Evolutionary conservation across 1,284 basidiomycete species (phyloP), one percentile per base, ranked within the genome.

Genomic region (Inonotus obliquus): DNA sequence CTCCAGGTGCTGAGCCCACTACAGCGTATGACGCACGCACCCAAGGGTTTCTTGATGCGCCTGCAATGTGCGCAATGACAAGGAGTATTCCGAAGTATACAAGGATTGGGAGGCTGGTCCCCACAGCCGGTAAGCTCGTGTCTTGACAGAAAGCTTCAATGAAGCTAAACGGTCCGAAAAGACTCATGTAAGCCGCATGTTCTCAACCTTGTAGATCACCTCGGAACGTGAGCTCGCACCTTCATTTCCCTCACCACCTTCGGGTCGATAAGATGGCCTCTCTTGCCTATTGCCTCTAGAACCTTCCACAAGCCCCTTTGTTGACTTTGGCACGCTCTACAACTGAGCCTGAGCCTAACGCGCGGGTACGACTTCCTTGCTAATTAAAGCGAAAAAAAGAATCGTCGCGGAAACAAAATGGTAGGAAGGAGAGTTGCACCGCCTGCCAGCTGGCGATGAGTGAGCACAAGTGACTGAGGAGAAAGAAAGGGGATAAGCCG

Each of bases 131-230:
- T 25, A 44, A 57, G 53, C 51, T 60, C 59, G 59, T 62, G 61
- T 54, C 51, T 48, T 41, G 56, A 37, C 49, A 35, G 27, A 54
- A 57, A 62, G 56, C 25, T 45, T 53, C 48, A 53, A 25, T 51
- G 52, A 51, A 49, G 51, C 59, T 60, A 58, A 21, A 56, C 56
- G 48, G 49, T 45, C 57, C 49, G 44, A 32, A 17, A n/a, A 45
- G 29, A 57, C 47, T 48, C 61, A 57, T 57, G 61, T 62, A 45
- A 57, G 37, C 56, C 61, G 48, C 61, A 62, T 58, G 61, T 45
- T 41, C 37, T 10, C 39, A 54, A 60, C 59, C 21, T 54, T 60
- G 49, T 41, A 54, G 29, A 58, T 44, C 49, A 56, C 47, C 23
- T 58, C 56, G 25, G 41, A 41, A 44, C 51, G 21, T 51, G 41